Conservation (phyloP, 2,329 filamentous ascomycete species). For the Trichoderma atroviride region DNA sequence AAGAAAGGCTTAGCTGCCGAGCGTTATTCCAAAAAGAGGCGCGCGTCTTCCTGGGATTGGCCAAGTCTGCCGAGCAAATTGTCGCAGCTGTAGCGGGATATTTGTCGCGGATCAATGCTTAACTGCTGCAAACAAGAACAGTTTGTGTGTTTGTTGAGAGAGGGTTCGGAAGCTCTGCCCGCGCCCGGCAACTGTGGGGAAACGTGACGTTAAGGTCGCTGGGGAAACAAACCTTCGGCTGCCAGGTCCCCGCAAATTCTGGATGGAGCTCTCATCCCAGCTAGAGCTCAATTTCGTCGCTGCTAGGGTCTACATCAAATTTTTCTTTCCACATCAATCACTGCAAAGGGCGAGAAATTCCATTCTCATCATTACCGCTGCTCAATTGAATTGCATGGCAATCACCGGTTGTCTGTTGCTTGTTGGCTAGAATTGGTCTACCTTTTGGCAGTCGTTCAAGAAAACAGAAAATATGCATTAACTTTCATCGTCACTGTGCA, state of each 20-base stretch:
- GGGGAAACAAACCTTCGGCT: conserved; percentile 36
- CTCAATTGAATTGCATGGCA: not conserved
- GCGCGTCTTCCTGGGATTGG: not conserved
- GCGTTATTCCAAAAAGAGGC: not conserved
- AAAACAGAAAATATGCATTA: conserved; percentile 6
- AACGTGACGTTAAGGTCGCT: conserved; percentile 37
- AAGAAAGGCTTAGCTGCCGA: not conserved
- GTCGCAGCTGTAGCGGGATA: not conserved
- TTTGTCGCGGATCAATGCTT: not conserved
- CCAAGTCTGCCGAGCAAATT: not conserved
- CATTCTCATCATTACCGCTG: conserved; percentile 8
- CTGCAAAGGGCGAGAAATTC: not conserved
- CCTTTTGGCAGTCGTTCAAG: not conserved
- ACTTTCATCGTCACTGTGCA: conserved; percentile 16
- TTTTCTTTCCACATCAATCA: conserved; percentile 27
- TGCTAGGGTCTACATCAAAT: conserved; percentile 17
- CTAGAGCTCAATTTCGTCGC: conserved; percentile 22
- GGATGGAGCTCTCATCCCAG: conserved; percentile 18
- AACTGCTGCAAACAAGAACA: not conserved
- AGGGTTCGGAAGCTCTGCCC: conserved; percentile 15
- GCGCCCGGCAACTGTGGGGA: conserved; percentile 20
- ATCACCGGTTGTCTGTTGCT: not conserved
- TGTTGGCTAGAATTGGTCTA: conserved; percentile 7
- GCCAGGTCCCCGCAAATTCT: conserved; percentile 21
- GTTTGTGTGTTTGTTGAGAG: conserved; percentile 17